These are phyloP conservation scores for Xylaria sp. DNA, from an alignment of 2,329 filamentous ascomycete species.

Conservation along the genomic window DNA sequence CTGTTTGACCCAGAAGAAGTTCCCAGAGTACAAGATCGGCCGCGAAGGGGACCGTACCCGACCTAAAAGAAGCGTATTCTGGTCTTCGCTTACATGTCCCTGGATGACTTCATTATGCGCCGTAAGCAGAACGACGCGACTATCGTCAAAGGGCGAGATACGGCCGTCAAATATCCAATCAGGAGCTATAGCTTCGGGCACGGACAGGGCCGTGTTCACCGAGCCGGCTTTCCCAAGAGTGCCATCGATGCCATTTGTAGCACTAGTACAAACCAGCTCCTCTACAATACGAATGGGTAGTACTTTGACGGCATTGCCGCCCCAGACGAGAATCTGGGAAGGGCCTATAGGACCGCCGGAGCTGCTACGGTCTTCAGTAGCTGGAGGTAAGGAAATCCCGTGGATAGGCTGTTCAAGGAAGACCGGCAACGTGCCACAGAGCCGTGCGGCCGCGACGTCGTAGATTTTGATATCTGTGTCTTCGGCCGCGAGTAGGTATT, in stretches of 20 bases:
- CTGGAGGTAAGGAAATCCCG: conserved; percentile 65
- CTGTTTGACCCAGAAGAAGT: conserved; percentile 70
- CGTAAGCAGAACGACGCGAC: conserved; percentile 73
- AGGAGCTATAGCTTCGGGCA: conserved; percentile 59
- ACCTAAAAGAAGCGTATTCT: conserved; percentile 54
- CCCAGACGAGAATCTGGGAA: conserved; percentile 71
- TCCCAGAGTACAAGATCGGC: conserved; percentile 88
- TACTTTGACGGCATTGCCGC: conserved; percentile 68
- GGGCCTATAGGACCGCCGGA: neutral
- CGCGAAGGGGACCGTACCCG: conserved; percentile 72
- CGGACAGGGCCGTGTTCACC: conserved; percentile 18
- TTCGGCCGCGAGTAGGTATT: conserved; percentile 67
- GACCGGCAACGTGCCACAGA: conserved; percentile 59
- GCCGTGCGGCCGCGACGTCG: conserved; percentile 51
- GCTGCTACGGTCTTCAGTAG: neutral
- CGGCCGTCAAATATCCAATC: conserved; percentile 83
- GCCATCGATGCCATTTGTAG: neutral
- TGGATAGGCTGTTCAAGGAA: conserved; percentile 79
- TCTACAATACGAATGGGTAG: conserved; percentile 51
- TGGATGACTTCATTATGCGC: conserved; percentile 85
- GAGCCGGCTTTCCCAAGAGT: conserved; percentile 15
- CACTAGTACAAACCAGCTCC: conserved; percentile 14
- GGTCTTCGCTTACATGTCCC: conserved; percentile 50
- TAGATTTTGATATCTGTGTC: conserved; percentile 68
- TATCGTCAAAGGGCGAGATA: conserved; percentile 58